Percentiles rank a stretch among this genome's conserved stretches.
phyloP scores from a whole-genome alignment of 495 filamentous ascomycete species.

The Xylaria flabelliformis region DNA sequence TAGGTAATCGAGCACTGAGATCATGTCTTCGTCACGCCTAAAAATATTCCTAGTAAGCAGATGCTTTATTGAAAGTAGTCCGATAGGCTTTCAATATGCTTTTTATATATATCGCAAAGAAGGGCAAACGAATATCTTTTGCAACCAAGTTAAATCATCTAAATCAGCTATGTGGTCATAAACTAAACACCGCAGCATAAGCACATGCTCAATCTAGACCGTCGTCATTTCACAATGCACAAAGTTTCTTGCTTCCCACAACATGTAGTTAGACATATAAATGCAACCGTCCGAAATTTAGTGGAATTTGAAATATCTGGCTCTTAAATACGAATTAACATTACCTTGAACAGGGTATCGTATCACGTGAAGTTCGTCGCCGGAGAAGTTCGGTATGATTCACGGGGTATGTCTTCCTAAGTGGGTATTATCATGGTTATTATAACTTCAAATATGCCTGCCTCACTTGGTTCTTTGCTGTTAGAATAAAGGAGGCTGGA shows the following conservation, averaged over 20 bases:
- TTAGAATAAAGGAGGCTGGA: neutral
- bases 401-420: neutral
- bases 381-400: neutral
- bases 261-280: neutral
- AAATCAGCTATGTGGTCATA: neutral
- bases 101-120: neutral
- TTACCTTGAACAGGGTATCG: neutral
- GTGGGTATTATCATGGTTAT: neutral
- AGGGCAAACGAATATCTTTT: neutral
- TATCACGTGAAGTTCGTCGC: neutral
- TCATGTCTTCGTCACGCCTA: constrained; percentile 1
- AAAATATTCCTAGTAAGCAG: neutral
- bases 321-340: neutral
- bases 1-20: neutral
- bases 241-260: neutral
- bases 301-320: neutral
- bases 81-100: neutral
- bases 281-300: neutral
- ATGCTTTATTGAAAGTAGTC: neutral
- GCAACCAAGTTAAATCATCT: neutral
- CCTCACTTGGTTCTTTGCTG: neutral
- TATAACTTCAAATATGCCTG: neutral
- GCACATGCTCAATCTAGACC: neutral
- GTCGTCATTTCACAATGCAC: neutral
- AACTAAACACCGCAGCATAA: neutral